Base-by-base conservation (phyloP, 495 filamentous ascomycete species). In the Aspergillus hancockii region DNA sequence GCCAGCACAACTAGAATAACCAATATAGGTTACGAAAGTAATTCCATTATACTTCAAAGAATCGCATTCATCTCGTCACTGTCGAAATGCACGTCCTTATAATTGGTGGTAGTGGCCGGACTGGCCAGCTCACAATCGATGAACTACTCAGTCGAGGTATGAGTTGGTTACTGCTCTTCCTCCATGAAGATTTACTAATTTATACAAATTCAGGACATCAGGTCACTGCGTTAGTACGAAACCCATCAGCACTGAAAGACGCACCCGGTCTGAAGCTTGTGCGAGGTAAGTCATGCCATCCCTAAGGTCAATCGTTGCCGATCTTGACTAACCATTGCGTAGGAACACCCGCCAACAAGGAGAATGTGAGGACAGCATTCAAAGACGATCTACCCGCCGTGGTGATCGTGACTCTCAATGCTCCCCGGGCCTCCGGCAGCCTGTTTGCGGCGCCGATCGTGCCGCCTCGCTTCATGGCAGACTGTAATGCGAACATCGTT, bases 361-460 rank as follows among this genome's bases (percentile, higher is more conserved):
- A 63, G 23, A 75, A 79, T 54, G 67, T 81, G 52, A 59, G 63
- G 55, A 53, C 49, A 25, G 72, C 75, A 52, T 71, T 81, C 60
- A 54, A 60, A 22, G 34, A 56, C 16, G 53, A 62, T 46, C 55
- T 58, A 52, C 71, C 72, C 32, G 71, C 67, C 45, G 75, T 64
- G 9, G 76, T 77, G 16, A 76, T 81, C 57, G 69, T 78, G 61
- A 76, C 78, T 23, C 66, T 81, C 28, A 79, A 72, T 60, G 74
- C 78, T 45, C 67, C 69, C 56, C 72, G 77, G 43, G 69, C 66
- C 36, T 73, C 67, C 30, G 76, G 79, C 57, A 75, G 70, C 55
- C 78, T 76, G 34, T 79, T 81, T 58, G 73, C 78, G 23, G 64
- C 73, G 36, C 72, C 70, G 32, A 62, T 76, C 54, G 73, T 73